Evolutionary conservation across 768 basidiomycete genomes (phyloP).

Genomic region (Lactarius vividus): DNA sequence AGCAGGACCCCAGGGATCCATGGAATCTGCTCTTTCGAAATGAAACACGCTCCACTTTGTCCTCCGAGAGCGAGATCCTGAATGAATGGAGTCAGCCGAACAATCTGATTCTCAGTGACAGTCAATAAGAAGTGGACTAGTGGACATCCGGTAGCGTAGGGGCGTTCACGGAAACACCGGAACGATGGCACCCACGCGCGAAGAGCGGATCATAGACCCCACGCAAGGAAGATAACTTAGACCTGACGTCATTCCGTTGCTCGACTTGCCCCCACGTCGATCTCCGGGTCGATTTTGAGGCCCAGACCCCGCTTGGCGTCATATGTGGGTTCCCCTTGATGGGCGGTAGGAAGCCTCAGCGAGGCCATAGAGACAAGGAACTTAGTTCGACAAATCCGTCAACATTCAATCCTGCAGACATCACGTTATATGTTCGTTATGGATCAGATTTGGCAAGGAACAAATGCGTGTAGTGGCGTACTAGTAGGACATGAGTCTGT

Average conservation of each 20-base stretch:
- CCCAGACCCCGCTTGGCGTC: neutral
- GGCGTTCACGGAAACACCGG: slow-evolving; percentile 1
- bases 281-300: slow-evolving; percentile 1
- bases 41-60: neutral
- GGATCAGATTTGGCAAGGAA: neutral
- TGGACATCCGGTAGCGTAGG: neutral
- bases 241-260: slow-evolving; percentile 9
- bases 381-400: neutral
- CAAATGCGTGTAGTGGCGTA: neutral
- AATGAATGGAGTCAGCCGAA: neutral
- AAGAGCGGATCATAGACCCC: neutral
- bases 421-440: neutral
- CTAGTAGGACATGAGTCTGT: neutral
- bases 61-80: neutral
- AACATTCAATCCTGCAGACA: neutral
- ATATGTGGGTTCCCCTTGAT: neutral
- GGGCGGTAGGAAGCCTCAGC: neutral
- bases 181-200: neutral
- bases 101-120: neutral
- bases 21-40: neutral
- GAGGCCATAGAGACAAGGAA: neutral
- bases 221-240: neutral
- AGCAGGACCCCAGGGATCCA: slow-evolving; percentile 6
- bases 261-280: slow-evolving; percentile 7
- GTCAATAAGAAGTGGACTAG: neutral